Percentiles rank a stretch among this genome's conserved stretches.
Evolutionary conservation across 192 early-diverging fungal genomes (phyloP).

Genomic region (Coemansia asiatica): DNA sequence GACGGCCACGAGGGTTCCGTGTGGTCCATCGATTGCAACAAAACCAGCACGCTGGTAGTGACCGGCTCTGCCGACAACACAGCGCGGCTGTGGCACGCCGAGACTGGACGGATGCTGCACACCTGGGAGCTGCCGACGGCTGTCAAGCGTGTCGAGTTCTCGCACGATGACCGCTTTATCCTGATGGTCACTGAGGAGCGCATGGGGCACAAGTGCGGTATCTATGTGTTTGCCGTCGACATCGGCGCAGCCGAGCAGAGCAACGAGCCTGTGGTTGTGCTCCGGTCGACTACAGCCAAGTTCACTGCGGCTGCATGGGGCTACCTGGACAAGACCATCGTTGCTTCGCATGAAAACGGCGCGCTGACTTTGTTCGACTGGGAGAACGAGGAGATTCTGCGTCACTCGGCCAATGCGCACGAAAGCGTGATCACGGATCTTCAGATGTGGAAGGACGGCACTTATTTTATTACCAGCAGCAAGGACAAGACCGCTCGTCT

Average conservation of each 20-base stretch:
- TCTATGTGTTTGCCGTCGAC: slow-evolving; percentile 81
- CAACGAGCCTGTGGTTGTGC: slow-evolving; percentile 70
- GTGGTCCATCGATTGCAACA: slow-evolving; percentile 94
- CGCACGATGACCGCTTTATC: slow-evolving; percentile 83
- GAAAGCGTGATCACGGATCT: slow-evolving; percentile 79
- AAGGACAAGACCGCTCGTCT: slow-evolving; percentile 93
- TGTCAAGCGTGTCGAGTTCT: slow-evolving; percentile 87
- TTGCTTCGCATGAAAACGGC: slow-evolving; percentile 94
- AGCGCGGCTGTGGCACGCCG: slow-evolving; percentile 89
- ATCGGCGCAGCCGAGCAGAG: slow-evolving; percentile 64
- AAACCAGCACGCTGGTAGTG: slow-evolving; percentile 73
- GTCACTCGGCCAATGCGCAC: slow-evolving; percentile 62
- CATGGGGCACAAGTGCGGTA: slow-evolving; percentile 88
- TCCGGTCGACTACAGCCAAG: slow-evolving; percentile 77
- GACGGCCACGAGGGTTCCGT: slow-evolving; percentile 90
- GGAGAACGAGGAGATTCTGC: slow-evolving; percentile 69
- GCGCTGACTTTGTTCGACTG: slow-evolving; percentile 86
- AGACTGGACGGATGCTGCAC: slow-evolving; percentile 86
- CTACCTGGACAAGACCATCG: slow-evolving; percentile 87
- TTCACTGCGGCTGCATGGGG: slow-evolving; percentile 93
- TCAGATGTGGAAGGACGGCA: slow-evolving; percentile 85
- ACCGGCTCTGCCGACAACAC: slow-evolving; percentile 93
- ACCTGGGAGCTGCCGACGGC: slow-evolving; percentile 89
- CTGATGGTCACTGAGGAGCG: slow-evolving; percentile 94
- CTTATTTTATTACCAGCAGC: slow-evolving; percentile 93